Evolutionary conservation across 2,329 filamentous ascomycete species (phyloP).

Genomic region (Epichloe brachyelytri): DNA sequence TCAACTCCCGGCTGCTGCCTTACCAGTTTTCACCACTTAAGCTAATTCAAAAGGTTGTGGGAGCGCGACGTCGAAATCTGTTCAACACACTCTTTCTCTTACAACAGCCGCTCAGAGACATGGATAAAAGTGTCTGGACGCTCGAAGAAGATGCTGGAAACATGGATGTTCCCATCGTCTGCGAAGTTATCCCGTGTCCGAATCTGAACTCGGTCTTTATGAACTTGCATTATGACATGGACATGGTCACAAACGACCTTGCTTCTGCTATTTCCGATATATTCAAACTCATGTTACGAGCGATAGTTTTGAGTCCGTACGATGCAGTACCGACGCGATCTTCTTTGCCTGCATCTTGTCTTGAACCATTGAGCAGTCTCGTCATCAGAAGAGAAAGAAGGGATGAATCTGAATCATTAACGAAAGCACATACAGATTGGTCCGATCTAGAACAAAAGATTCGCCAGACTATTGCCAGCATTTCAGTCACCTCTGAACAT

Average conservation of each 20-base stretch:
- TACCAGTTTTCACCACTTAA: conserved; percentile 68
- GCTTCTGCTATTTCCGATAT: conserved; percentile 16
- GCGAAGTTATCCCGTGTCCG: conserved; percentile 53
- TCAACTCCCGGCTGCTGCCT: conserved; percentile 48
- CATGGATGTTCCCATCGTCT: conserved; percentile 68
- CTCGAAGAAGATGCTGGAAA: conserved; percentile 42
- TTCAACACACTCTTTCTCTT: conserved; percentile 76
- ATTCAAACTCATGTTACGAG: conserved; percentile 18
- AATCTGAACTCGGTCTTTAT: conserved; percentile 40
- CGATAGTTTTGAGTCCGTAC: conserved; percentile 16
- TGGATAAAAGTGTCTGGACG: conserved; percentile 43
- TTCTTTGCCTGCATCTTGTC: neutral
- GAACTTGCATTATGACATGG: conserved; percentile 49
- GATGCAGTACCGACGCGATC: neutral
- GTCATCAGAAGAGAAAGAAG: conserved; percentile 10
- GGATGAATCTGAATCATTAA: conserved; percentile 6
- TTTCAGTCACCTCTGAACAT: conserved; percentile 38
- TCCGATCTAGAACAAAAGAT: conserved; percentile 37
- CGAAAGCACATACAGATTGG: conserved; percentile 27
- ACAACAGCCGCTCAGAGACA: conserved; percentile 49
- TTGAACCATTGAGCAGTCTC: conserved; percentile 11
- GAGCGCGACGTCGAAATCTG: conserved; percentile 35
- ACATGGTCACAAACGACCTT: conserved; percentile 17
- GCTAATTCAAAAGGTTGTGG: conserved; percentile 45
- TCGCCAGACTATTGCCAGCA: conserved; percentile 40